These are phyloP conservation scores for Vicia villosa DNA, from an alignment of 306 rosid species.

Conservation along the genomic window DNA sequence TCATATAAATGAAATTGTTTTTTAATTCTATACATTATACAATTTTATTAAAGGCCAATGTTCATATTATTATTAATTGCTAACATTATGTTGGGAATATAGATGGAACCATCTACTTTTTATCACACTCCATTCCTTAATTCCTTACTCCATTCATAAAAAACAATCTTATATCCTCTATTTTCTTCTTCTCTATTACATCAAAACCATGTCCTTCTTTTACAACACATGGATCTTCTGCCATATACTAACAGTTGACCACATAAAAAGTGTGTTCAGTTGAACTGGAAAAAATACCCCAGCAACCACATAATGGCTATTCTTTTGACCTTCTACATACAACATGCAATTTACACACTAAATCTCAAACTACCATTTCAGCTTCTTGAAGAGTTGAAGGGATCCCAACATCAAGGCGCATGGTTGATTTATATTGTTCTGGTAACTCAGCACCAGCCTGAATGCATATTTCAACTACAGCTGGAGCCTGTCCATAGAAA, in stretches of 20 bases:
- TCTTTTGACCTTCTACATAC: slow-evolving; percentile 24
- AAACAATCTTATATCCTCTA: too few species aligned
- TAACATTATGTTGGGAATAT: too few species aligned
- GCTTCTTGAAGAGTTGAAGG: slow-evolving; percentile 75
- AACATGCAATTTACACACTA: slow-evolving; percentile 17
- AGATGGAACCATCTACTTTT: too few species aligned
- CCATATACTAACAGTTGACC: not conserved
- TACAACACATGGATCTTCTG: slow-evolving; percentile 9
- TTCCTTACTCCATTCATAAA: too few species aligned
- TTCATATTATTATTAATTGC: too few species aligned
- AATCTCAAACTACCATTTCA: slow-evolving; percentile 89
- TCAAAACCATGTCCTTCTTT: not conserved
- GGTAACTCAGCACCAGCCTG: slow-evolving; percentile 93
- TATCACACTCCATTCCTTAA: too few species aligned
- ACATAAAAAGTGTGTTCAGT: slow-evolving; percentile 1
- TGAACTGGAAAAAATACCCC: not conserved
- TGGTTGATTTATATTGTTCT: slow-evolving; percentile 74
- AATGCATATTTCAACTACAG: slow-evolving; percentile 81
- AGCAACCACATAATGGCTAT: not conserved
- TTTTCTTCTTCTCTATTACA: not conserved
- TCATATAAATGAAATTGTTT: too few species aligned
- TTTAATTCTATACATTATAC: too few species aligned
- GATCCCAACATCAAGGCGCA: slow-evolving; percentile 91
- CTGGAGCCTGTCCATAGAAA: slow-evolving; percentile 91
- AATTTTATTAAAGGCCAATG: too few species aligned